Conservation (phyloP, 1,139 yeast species). For the Geotrichum siamense region DNA sequence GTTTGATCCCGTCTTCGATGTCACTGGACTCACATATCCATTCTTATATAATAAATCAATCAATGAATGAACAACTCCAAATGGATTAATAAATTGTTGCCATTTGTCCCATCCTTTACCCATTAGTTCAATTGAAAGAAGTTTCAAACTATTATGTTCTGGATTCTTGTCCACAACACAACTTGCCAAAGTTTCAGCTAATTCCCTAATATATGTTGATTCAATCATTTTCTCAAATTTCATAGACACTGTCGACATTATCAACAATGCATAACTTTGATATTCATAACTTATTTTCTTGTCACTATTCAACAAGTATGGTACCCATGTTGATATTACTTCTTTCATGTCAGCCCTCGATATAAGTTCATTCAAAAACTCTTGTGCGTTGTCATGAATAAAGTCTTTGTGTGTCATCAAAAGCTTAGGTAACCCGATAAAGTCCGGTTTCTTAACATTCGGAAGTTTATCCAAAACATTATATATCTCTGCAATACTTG, state of each 20-base stretch:
- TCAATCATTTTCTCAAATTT: background rate
- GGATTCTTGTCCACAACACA: conserved; percentile 1
- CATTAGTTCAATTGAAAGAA: conserved; percentile 24
- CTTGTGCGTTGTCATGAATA: conserved; percentile 16
- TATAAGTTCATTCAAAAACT: conserved; percentile 20
- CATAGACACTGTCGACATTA: conserved; percentile 6
- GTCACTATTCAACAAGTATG: conserved; percentile 3
- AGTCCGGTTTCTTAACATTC: conserved; percentile 8
- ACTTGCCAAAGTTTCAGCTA: conserved; percentile 10
- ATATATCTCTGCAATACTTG: conserved; percentile 6
- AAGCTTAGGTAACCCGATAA: conserved; percentile 8
- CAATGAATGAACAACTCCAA: conserved; percentile 23
- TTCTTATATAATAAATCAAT: conserved; percentile 20
- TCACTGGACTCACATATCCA: conserved; percentile 20
- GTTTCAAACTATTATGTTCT: background rate
- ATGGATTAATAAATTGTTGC: conserved; percentile 27
- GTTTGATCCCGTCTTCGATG: background rate
- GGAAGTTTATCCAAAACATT: background rate
- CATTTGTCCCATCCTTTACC: conserved; percentile 27
- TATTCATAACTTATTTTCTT: conserved; percentile 4
- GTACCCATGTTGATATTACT: conserved; percentile 8
- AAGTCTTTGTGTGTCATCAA: conserved; percentile 5
- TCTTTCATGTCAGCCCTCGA: conserved; percentile 3
- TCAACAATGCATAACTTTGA: conserved; percentile 9
- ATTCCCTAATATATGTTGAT: conserved; percentile 4